Evolutionary conservation across 192 early-diverging fungal genomes (phyloP), one percentile per base, ranked within the genome.

Genomic region (Funneliformis geosporum): DNA sequence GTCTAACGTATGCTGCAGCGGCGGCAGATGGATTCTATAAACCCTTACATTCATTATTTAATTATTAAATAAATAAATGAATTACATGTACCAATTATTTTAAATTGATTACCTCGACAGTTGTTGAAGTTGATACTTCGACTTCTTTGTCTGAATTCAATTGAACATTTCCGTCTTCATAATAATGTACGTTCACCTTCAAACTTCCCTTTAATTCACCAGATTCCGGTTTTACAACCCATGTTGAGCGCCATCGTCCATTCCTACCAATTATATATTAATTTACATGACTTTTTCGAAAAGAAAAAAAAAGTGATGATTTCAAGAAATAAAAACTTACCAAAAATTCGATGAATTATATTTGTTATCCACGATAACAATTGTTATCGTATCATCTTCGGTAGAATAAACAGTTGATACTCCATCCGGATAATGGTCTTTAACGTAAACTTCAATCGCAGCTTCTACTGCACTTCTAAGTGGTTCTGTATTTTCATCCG

Each of bases 91-190:
- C n/a, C n/a, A 11, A 14, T 5, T 66, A 27, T 33, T 66, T n/a
- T 66, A 18, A 5, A 10, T 66, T 18, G 33, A 5, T 60, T 75
- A 79, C 77, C 21, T 79, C 77, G 12, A 25, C 11, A 79, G 55
- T 70, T 11, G 68, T 66, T 59, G 43, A 62, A 28, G 55, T 42
- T 18, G 50, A 82, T n/a, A 85, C 75, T 60, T 87, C 86, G 60
- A 92, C 82, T 8, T 94, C 92, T 78, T 95, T 94, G 27, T 89
- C 85, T 27, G 93, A 88, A 72, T 96, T 93, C 60, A 98, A 83
- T 85, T 99, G 98, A 55, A 99, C 97, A 79, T 99, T 99, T 18
- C 98, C 98, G 80, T 99, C 97, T 88, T 99, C 98, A 84, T 96
- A 99, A 84, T 99, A 99, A 80, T 99, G 98, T 21, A 99, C 96